Base-by-base conservation (phyloP, 192 early-diverging fungal species). In the Coemansia sp. region DNA sequence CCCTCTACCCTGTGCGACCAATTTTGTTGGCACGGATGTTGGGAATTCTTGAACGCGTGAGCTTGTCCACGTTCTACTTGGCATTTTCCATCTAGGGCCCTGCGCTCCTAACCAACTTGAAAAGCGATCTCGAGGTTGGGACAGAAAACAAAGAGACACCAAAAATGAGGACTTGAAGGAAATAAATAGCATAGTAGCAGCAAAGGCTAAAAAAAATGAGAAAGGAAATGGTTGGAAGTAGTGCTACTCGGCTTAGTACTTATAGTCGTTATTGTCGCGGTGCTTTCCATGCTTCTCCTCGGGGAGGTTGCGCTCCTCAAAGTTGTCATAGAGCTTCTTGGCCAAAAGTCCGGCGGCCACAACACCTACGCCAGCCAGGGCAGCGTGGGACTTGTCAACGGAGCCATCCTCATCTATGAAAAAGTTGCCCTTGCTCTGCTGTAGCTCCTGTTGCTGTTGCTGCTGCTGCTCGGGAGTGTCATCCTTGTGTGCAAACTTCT, bases 251-350 rank as follows among this genome's bases (percentile, higher is more conserved):
- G 29, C 25, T 15, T 55, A 55, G 25, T 64, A 50, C 17, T 17
- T 50, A 25, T 64, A 46, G 37, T 50, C 44, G 42, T 66, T 44
- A 14, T 48, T 44, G 15, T 64, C 45, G 15, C 64, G 29, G 3
- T 27, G 64, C 57, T 63, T 32, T 34, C 63, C 44, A 34, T 69
- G 17, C 25, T 72, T 36, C 44, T 75, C 67, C 57, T 75, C 39
- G 31, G 55, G 55, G 14, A 58, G 55, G 41, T 70, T 63, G 60
- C 50, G 64, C 51, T 70, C 44, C 17, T 69, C 45, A n/a, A 53
- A 69, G 45, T 62, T 44, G 67, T 73, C 63, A 23, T 78, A 78
- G 21, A 57, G 15, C 51, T 74, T 73, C 64, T 73, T 70, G 59
- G 68, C 76, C 14, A 44, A 57, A 11, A 66, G 38, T 42, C 62